These are phyloP conservation scores for Tolypocladium pustulatum DNA, from an alignment of 2,329 filamentous ascomycete species.

Conservation along the genomic window DNA sequence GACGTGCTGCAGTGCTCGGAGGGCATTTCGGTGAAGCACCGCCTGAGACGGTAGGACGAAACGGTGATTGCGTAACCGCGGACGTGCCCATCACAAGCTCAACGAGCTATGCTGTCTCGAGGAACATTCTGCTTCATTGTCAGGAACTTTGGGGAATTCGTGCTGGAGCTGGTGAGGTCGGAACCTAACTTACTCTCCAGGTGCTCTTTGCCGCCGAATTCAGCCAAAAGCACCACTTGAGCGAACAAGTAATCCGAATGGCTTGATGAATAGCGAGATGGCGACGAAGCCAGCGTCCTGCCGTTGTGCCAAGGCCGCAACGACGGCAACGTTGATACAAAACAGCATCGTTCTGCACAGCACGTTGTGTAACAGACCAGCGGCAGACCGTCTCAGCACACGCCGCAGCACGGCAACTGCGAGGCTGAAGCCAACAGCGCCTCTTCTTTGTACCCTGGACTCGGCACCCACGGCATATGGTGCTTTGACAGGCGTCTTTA, in stretches of 20 bases:
- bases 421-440: not conserved
- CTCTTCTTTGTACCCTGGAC: not conserved
- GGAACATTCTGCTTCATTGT: not conserved
- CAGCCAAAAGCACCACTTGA: not conserved
- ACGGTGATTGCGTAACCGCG: not conserved
- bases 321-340: not conserved
- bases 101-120: not conserved
- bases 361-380: not conserved
- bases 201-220: not conserved
- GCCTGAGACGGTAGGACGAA: slow-evolving; percentile 1
- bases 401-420: not conserved
- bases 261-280: not conserved
- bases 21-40: not conserved
- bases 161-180: not conserved
- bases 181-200: not conserved
- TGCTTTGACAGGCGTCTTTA: slow-evolving; percentile 8
- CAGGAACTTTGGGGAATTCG: not conserved
- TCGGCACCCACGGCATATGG: slow-evolving; percentile 21
- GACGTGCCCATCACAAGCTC: not conserved
- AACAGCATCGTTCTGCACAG: not conserved
- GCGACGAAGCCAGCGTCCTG: not conserved
- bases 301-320: not conserved
- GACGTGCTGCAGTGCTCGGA: not conserved
- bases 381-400: not conserved
- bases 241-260: not conserved